Conservation (phyloP, 495 filamentous ascomycete genomes). For the Penicillium antarcticum region DNA sequence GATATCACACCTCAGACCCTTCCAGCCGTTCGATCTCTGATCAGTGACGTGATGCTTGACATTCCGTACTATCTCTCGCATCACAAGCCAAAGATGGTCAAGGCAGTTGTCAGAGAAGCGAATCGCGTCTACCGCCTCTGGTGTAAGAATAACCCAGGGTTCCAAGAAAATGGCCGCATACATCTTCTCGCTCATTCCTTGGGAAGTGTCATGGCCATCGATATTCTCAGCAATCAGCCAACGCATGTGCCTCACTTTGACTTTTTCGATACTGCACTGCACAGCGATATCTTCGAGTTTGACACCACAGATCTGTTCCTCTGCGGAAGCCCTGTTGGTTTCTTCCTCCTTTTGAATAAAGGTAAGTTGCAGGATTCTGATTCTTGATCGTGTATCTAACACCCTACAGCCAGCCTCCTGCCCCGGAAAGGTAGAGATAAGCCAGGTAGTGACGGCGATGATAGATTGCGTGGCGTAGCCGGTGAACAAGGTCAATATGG, state of each 20-base stretch:
- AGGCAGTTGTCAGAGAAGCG: slow-evolving; percentile 83
- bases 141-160: slow-evolving; percentile 88
- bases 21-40: slow-evolving; percentile 81
- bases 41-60: slow-evolving; percentile 96
- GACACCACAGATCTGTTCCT: slow-evolving; percentile 86
- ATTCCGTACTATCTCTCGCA: slow-evolving; percentile 96
- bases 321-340: slow-evolving; percentile 87
- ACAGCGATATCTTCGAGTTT: slow-evolving; percentile 76
- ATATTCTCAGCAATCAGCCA: slow-evolving; percentile 86
- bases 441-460: slow-evolving; percentile 65
- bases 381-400: slow-evolving; percentile 3
- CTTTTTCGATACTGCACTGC: slow-evolving; percentile 44
- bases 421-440: slow-evolving; percentile 76
- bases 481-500: slow-evolving; percentile 78
- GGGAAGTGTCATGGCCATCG: slow-evolving; percentile 88
- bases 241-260: slow-evolving; percentile 59
- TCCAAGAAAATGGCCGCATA: slow-evolving; percentile 75
- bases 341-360: slow-evolving; percentile 87
- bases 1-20: slow-evolving; percentile 93
- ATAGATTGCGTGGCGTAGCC: slow-evolving; percentile 60
- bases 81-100: slow-evolving; percentile 92
- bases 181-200: slow-evolving; percentile 93
- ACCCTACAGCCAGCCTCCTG: slow-evolving; percentile 56
- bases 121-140: slow-evolving; percentile 92
- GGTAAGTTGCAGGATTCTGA: slow-evolving; percentile 25